Base-by-base conservation (phyloP, 495 filamentous ascomycete species). In the Aspergillus kassunensis region DNA sequence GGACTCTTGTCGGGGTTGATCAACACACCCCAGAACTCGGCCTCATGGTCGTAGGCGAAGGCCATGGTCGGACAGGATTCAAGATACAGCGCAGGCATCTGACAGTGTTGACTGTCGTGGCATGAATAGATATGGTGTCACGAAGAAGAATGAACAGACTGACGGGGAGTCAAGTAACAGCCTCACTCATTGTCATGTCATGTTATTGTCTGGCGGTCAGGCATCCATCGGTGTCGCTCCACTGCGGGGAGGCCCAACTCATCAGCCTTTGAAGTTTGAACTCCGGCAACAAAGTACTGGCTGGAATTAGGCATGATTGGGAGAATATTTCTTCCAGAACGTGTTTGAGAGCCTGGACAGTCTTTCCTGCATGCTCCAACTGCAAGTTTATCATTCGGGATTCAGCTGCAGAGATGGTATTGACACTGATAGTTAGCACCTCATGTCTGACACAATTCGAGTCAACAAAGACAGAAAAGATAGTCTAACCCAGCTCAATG, bases 1-100 rank as follows among this genome's bases (percentile, higher is more conserved):
- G 90, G 86, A 20, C 79, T 81, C 65, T 91, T 93, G 63, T 93
- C 84, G 16, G 77, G 64, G 58, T 89, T 83, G 71, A 96, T 90
- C 56, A 97, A 70, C 56, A 89, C 89, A 13, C 89, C 91, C 80
- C 92, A 97, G 64, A 83, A 89, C 36, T 50, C 62, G 40, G 59
- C 55, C 45, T 54, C 55, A 40, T 47, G 47, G 43, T 56, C 49
- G 23, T 60, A 43, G 42, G 61, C 54, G 56, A 64, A 69, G 43
- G 65, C 65, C 67, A 68, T 72, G 62, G 46, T 57, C 58, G 44
- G 50, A 47, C 45, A 24, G 36, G 55, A 47, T 46, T 59, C 44
- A 44, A 54, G 47, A 47, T 58, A 44, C 56, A 44, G 29, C 51
- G 48, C 40, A 43, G 47, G 41, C 61, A 68, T 64, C 54, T 60